Conservation (phyloP, 2,329 filamentous ascomycete genomes). For the Aspergillus tubingensis region DNA sequence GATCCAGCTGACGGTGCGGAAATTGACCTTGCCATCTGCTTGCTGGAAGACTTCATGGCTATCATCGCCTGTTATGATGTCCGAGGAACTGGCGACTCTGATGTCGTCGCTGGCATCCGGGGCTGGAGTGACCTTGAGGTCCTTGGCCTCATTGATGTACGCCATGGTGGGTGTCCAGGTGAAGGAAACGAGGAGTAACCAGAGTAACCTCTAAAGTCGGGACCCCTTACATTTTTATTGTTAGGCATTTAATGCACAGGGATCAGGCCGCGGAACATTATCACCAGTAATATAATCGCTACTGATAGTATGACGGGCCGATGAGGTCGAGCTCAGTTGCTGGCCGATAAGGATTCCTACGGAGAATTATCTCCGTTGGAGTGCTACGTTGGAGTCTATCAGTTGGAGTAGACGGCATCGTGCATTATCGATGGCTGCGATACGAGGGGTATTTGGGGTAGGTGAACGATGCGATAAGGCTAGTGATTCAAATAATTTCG, state of each 20-base stretch:
- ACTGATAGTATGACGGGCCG: neutral
- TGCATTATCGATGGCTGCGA: neutral
- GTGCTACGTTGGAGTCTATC: neutral
- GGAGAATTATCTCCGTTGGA: neutral
- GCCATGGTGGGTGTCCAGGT: neutral
- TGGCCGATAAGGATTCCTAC: neutral
- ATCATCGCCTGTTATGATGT: conserved; percentile 24
- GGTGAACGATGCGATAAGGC: neutral
- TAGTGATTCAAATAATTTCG: neutral
- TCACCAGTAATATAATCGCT: neutral
- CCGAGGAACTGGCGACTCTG: conserved; percentile 26
- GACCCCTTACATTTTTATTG: neutral
- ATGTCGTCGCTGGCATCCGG: conserved; percentile 22
- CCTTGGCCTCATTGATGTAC: conserved; percentile 9
- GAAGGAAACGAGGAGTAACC: neutral
- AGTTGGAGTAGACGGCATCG: conserved; percentile 1
- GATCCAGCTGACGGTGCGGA: conserved; percentile 57
- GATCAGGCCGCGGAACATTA: neutral
- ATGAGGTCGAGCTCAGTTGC: neutral
- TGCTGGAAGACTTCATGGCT: conserved; percentile 53
- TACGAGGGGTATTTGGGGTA: neutral
- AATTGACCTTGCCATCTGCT: conserved; percentile 52
- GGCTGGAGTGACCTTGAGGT: conserved; percentile 11
- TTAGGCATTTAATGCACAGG: neutral
- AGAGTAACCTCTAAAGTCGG: neutral